Evolutionary conservation across 2,329 filamentous ascomycete genomes (phyloP).

Genomic region (Epichloe sylvatica): DNA sequence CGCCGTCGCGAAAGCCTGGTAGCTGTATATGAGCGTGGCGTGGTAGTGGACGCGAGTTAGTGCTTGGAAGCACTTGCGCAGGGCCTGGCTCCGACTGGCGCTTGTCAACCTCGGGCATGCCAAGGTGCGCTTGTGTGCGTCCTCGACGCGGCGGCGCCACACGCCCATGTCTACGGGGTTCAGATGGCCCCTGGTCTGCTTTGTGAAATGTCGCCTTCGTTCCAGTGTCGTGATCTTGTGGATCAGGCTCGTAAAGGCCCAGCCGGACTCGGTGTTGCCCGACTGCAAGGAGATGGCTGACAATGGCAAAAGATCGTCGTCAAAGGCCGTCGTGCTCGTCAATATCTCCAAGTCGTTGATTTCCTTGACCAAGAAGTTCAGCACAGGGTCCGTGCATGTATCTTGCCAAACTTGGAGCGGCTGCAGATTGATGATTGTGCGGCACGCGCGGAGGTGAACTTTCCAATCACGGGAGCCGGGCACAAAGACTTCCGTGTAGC

Average conservation of each 20-base stretch:
- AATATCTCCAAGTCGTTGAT: constrained; percentile 5
- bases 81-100: constrained; percentile 1
- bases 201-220: not conserved
- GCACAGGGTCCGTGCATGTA: not conserved
- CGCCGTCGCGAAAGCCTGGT: constrained; percentile 8
- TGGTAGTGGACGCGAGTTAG: constrained; percentile 9
- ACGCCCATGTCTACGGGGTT: constrained; percentile 1
- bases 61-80: constrained; percentile 7
- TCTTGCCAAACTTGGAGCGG: not conserved
- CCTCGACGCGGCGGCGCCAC: not conserved
- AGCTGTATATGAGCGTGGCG: constrained; percentile 10
- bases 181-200: not conserved
- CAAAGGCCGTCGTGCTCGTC: constrained; percentile 3
- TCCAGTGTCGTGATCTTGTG: constrained; percentile 3
- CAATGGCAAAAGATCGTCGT: not conserved
- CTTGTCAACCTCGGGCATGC: constrained; percentile 6
- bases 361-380: constrained; percentile 6
- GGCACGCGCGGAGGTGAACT: constrained; percentile 5
- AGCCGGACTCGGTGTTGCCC: not conserved
- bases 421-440: constrained; percentile 2
- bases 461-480: constrained; percentile 5
- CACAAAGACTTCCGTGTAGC: constrained; percentile 6
- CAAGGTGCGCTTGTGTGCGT: not conserved
- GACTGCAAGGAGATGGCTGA: not conserved
- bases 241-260: constrained; percentile 5